These are phyloP conservation scores for Phallus indusiatus DNA, from an alignment of 768 basidiomycete species.

Conservation along the genomic window DNA sequence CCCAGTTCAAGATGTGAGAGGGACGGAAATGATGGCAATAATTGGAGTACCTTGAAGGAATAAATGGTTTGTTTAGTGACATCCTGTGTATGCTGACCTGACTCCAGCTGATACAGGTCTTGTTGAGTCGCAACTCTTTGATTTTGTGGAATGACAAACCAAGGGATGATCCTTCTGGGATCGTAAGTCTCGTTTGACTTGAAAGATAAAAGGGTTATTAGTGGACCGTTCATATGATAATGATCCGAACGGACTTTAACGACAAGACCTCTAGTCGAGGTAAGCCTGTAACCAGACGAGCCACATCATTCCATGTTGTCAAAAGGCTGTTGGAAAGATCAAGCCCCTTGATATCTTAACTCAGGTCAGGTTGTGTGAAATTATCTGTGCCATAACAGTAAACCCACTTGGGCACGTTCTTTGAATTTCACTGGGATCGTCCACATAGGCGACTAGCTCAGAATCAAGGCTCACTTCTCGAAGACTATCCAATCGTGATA, in stretches of 20 bases:
- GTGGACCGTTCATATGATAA: slow-evolving; percentile 9
- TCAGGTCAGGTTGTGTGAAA: neutral
- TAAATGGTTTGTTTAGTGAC: slow-evolving; percentile 31
- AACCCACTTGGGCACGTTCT: slow-evolving; percentile 61
- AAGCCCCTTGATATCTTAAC: slow-evolving; percentile 62
- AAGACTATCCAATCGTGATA: slow-evolving; percentile 56
- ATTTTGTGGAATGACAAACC: slow-evolving; percentile 36
- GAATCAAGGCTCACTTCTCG: slow-evolving; percentile 75
- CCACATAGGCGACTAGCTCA: slow-evolving; percentile 44
- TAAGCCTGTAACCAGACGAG: slow-evolving; percentile 52
- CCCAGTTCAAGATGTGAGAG: slow-evolving; percentile 49
- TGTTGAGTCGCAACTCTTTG: slow-evolving; percentile 64
- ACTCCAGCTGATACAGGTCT: slow-evolving; percentile 61
- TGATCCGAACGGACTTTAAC: slow-evolving; percentile 56
- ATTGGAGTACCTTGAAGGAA: slow-evolving; percentile 29
- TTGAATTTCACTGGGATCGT: slow-evolving; percentile 39
- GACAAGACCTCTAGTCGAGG: slow-evolving; percentile 53
- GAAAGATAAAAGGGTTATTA: slow-evolving; percentile 13
- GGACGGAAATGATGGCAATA: slow-evolving; percentile 10
- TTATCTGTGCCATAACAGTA: neutral
- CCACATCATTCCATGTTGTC: slow-evolving; percentile 59
- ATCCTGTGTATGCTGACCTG: slow-evolving; percentile 32
- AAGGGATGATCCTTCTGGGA: slow-evolving; percentile 8
- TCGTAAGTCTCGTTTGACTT: slow-evolving; percentile 61
- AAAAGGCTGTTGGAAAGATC: slow-evolving; percentile 76